phyloP scores from a whole-genome alignment of 2,329 filamentous ascomycete genomes.

The Allantophomopsis lycopodina region DNA sequence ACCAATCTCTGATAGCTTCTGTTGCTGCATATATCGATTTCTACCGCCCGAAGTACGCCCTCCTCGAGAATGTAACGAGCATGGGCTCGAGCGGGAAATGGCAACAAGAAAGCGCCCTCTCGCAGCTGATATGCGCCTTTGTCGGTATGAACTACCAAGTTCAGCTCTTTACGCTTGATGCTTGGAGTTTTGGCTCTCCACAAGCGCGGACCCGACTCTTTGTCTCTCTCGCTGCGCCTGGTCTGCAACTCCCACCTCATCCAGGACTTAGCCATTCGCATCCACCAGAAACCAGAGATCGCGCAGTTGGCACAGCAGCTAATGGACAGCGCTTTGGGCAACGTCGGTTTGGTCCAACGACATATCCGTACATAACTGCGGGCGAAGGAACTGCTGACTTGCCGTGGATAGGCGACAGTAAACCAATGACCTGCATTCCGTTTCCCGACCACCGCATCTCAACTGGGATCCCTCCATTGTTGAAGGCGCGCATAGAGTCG shows the following conservation, averaged over 20 bases:
- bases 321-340: conserved; percentile 47
- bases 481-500: conserved; percentile 31
- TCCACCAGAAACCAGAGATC: conserved; percentile 20
- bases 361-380: conserved; percentile 45
- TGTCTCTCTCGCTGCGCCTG: conserved; percentile 57
- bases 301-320: conserved; percentile 39
- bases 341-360: conserved; percentile 33
- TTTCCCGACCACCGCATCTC: conserved; percentile 55
- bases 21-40: conserved; percentile 64
- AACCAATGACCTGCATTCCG: conserved; percentile 43
- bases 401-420: conserved; percentile 46
- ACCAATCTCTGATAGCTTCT: conserved; percentile 65
- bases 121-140: conserved; percentile 58
- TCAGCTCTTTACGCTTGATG: conserved; percentile 52
- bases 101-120: conserved; percentile 50
- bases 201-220: conserved; percentile 59
- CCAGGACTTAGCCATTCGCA: conserved; percentile 52
- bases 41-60: conserved; percentile 59
- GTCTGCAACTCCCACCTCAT: conserved; percentile 36
- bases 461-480: conserved; percentile 21
- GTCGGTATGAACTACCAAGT: conserved; percentile 69
- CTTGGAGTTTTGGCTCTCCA: conserved; percentile 52
- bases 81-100: conserved; percentile 36
- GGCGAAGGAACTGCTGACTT: conserved; percentile 43
- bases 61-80: conserved; percentile 63